Evolutionary conservation across 768 basidiomycete species (phyloP).

Genomic region (Agrocybe pediades): DNA sequence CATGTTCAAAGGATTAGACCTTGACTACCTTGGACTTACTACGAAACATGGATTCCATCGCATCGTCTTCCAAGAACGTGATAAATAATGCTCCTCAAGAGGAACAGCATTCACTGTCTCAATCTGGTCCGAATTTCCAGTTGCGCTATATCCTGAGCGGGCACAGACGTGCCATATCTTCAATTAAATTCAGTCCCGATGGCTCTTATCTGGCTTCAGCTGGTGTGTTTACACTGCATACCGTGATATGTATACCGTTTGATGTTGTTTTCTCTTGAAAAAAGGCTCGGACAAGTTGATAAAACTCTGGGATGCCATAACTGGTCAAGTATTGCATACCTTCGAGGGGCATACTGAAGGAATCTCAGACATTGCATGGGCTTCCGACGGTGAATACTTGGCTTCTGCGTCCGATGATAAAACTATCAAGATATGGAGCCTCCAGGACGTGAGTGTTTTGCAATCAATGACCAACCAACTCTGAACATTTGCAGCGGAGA

Average conservation of each 20-base stretch:
- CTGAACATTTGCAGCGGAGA: slow-evolving; percentile 42
- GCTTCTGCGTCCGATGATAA: slow-evolving; percentile 96
- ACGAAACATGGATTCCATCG: background rate
- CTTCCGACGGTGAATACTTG: slow-evolving; percentile 75
- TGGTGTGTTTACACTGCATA: slow-evolving; percentile 51
- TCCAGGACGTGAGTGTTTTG: slow-evolving; percentile 52
- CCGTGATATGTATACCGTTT: slow-evolving; percentile 11
- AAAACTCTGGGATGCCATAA: slow-evolving; percentile 78
- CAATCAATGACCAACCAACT: slow-evolving; percentile 8
- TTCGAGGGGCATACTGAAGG: slow-evolving; percentile 77
- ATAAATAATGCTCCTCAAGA: background rate
- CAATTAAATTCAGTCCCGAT: slow-evolving; percentile 87
- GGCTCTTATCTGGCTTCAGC: slow-evolving; percentile 81
- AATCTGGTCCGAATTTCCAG: slow-evolving; percentile 52
- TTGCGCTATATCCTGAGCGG: slow-evolving; percentile 70
- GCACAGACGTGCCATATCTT: slow-evolving; percentile 82
- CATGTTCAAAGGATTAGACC: slow-evolving; percentile 1
- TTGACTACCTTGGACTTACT: background rate
- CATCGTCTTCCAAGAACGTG: background rate
- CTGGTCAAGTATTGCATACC: slow-evolving; percentile 73
- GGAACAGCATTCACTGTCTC: slow-evolving; percentile 5
- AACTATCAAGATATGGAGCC: slow-evolving; percentile 82
- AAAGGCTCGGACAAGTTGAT: slow-evolving; percentile 83
- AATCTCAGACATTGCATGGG: slow-evolving; percentile 91
- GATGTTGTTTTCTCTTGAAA: slow-evolving; percentile 35